Evolutionary conservation across 495 filamentous ascomycete genomes (phyloP).

Genomic region (Parathielavia appendiculata): DNA sequence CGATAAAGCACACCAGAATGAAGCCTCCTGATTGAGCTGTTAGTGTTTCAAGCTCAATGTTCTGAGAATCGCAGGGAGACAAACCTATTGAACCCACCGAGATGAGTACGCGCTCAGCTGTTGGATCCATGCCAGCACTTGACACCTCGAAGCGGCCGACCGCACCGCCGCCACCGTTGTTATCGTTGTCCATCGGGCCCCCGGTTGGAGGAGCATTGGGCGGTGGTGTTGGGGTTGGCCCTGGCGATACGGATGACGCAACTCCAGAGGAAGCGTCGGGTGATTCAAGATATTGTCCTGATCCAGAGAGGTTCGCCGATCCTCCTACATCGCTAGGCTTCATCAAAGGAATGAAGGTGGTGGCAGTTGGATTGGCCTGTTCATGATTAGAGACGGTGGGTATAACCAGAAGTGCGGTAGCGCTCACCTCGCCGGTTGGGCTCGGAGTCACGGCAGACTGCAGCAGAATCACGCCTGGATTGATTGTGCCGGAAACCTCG

Average conservation of each 20-base stretch:
- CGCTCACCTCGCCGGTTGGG: slow-evolving; percentile 17
- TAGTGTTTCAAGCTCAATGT: not conserved
- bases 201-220: slow-evolving; percentile 1
- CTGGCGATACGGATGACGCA: not conserved
- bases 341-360: slow-evolving; percentile 4
- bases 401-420: not conserved
- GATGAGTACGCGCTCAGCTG: slow-evolving; percentile 42
- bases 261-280: not conserved
- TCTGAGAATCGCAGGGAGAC: not conserved
- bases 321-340: not conserved
- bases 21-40: slow-evolving; percentile 33
- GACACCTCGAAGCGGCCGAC: slow-evolving; percentile 13
- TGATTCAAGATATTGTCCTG: not conserved
- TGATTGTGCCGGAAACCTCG: not conserved
- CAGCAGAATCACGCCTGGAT: slow-evolving; percentile 8
- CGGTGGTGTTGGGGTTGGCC: not conserved
- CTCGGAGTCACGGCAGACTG: slow-evolving; percentile 8
- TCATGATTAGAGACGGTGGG: not conserved
- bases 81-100: slow-evolving; percentile 48
- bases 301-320: not conserved
- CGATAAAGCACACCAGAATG: slow-evolving; percentile 38
- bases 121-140: slow-evolving; percentile 27
- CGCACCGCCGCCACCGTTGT: slow-evolving; percentile 15
- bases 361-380: slow-evolving; percentile 15
- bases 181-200: slow-evolving; percentile 6